phyloP scores from a whole-genome alignment of 2,329 filamentous ascomycete genomes.

The Fusarium nurragi region DNA sequence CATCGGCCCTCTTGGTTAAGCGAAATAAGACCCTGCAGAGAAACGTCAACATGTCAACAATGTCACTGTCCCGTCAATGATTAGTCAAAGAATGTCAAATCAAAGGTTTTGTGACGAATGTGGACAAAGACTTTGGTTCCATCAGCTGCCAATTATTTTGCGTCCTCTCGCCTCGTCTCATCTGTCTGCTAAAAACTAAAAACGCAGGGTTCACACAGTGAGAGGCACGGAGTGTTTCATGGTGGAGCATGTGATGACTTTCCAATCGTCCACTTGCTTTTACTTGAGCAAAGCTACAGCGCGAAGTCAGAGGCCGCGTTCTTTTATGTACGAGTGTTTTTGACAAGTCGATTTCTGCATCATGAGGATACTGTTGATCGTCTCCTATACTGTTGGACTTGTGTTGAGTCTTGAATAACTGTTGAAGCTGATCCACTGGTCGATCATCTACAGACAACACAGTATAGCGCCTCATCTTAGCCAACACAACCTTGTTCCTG shows the following conservation, averaged over 20 bases:
- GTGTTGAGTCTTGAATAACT: not conserved
- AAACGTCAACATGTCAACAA: slow-evolving; percentile 8
- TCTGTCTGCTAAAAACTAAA: slow-evolving; percentile 25
- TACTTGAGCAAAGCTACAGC: slow-evolving; percentile 16
- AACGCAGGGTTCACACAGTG: slow-evolving; percentile 37
- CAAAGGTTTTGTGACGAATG: slow-evolving; percentile 33
- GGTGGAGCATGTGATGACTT: slow-evolving; percentile 33
- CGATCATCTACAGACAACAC: slow-evolving; percentile 7
- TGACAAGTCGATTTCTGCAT: not conserved
- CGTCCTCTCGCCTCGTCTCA: slow-evolving; percentile 13
- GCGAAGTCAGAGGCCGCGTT: not conserved
- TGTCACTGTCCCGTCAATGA: slow-evolving; percentile 5
- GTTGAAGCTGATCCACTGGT: slow-evolving; percentile 11
- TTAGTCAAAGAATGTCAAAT: not conserved
- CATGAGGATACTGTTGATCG: not conserved
- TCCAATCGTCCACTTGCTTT: slow-evolving; percentile 16
- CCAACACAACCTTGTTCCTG: slow-evolving; percentile 38
- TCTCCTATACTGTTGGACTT: not conserved
- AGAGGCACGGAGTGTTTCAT: slow-evolving; percentile 31
- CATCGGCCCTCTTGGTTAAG: not conserved
- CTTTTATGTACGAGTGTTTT: not conserved
- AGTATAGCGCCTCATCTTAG: slow-evolving; percentile 39
- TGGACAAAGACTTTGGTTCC: slow-evolving; percentile 29
- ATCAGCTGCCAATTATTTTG: slow-evolving; percentile 31
- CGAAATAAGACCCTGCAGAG: slow-evolving; percentile 1